Evolutionary conservation across 1,284 basidiomycete species (phyloP).

Genomic region (Sanghuangporus weigelae): DNA sequence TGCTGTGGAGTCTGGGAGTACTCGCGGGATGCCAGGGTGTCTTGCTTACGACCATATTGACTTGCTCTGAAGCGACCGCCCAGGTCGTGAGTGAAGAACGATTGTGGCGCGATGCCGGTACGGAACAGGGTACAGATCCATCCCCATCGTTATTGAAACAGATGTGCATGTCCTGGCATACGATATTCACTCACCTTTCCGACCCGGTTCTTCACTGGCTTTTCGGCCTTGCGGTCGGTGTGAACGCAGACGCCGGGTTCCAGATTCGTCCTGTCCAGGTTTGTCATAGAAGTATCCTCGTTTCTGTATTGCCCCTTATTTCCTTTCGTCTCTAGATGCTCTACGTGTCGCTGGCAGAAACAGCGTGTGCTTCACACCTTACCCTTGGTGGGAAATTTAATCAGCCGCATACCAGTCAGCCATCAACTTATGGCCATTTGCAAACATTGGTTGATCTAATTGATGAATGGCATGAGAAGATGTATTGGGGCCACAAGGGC

Average conservation of each 20-base stretch:
- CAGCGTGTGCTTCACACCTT: neutral
- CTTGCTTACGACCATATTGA: constrained; percentile 13
- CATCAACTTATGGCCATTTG: constrained; percentile 1
- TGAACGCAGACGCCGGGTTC: constrained; percentile 8
- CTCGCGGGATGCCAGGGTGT: constrained; percentile 16
- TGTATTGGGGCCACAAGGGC: constrained; percentile 7
- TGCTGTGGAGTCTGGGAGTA: constrained; percentile 14
- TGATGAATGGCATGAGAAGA: constrained; percentile 2
- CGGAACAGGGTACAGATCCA: constrained; percentile 10
- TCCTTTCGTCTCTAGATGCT: neutral
- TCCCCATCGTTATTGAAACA: constrained; percentile 2
- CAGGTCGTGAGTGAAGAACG: constrained; percentile 9
- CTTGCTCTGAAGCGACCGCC: constrained; percentile 2
- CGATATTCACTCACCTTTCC: neutral
- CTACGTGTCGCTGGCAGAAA: constrained; percentile 16
- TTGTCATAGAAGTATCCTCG: neutral
- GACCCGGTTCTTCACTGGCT: constrained; percentile 18
- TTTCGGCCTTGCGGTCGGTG: constrained; percentile 15
- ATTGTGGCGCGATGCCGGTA: constrained; percentile 7
- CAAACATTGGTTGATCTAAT: constrained; percentile 1
- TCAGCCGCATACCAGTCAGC: neutral
- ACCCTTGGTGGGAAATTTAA: neutral
- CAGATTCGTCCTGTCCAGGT: constrained; percentile 6
- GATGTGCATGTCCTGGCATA: constrained; percentile 3
- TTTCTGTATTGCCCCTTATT: neutral